Base-by-base conservation (phyloP, 352 stramenopile genomes). In the Phytopythium chamaehyphon region DNA sequence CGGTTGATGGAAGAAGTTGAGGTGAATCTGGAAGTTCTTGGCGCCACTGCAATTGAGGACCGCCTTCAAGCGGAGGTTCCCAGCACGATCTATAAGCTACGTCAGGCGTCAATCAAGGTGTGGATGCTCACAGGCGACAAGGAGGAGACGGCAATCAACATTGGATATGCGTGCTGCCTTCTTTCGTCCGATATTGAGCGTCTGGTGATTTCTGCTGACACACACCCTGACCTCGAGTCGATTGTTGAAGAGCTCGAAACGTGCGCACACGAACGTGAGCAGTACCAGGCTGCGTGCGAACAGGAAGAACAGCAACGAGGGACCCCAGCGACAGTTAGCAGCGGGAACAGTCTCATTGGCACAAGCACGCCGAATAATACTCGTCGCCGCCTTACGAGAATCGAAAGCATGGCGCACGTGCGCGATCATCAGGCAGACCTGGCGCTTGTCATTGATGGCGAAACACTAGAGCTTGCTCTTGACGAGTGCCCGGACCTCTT, bases 51-150 rank as follows among this genome's bases (percentile, higher is more conserved):
- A 23, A 98, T 98, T 44, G 94, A 98, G 59, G 94, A 98, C 55
- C 83, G 94, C 22, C 73, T 98, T 9, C 93, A 98, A 52, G 66
- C 83, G 3, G 88, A 89, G 4, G 94, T 98, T 2, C 90, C 91
- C 0, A 87, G 96, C 47, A 93, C 90, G 9, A 98, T 98, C 56
- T 80, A 84, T 54, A 88, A 93, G 49, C 64, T 98, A n/a, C 80
- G 86, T 0, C 71, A 93, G 42, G 94, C 93, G 7, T 89, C 90
- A 10, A 97, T 98, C 50, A 96, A 97, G 67, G 84, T 98, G 35
- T 98, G 92, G 90, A 96, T 98, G 72, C 81, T 98, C 19, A 98
- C 93, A 5, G 93, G 93, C 7, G 93, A 98, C 62, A 98, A 98
- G 64, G 71, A 96, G 56, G 93, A 98, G 61, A 98, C 93, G 4